Evolutionary conservation across 2,329 filamentous ascomycete species (phyloP).

Genomic region (Xylaria multiplex): DNA sequence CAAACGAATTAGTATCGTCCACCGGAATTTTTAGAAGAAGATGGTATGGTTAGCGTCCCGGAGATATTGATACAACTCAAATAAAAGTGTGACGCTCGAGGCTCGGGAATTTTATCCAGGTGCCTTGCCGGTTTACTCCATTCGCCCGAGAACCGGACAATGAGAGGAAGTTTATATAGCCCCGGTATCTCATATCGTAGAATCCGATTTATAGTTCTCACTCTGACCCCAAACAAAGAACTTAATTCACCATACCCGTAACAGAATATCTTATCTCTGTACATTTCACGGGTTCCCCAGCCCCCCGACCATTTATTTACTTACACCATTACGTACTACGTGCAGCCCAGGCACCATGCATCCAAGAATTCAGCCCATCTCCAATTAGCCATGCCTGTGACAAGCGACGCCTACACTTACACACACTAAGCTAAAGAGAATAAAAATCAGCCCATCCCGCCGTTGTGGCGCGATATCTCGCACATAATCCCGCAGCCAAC

Average conservation of each 20-base stretch:
- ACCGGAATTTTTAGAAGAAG: no score
- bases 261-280: no score
- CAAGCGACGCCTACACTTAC: background rate
- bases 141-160: background rate
- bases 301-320: no score
- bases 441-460: background rate
- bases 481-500: background rate
- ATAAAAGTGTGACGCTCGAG: background rate
- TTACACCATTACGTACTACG: no score
- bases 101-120: background rate
- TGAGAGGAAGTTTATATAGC: background rate
- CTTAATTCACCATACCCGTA: no score
- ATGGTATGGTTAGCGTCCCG: background rate
- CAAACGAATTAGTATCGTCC: background rate
- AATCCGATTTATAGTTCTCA: background rate
- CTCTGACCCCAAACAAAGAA: background rate
- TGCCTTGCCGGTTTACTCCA: background rate
- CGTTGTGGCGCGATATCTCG: background rate
- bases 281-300: no score
- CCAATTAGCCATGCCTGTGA: background rate
- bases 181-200: no score
- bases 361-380: background rate
- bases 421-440: background rate
- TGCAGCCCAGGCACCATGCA: background rate
- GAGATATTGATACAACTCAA: background rate